Evolutionary conservation across 2,329 filamentous ascomycete species (phyloP), one percentile per base, ranked within the genome.

Genomic region (Aspergillus udagawae): DNA sequence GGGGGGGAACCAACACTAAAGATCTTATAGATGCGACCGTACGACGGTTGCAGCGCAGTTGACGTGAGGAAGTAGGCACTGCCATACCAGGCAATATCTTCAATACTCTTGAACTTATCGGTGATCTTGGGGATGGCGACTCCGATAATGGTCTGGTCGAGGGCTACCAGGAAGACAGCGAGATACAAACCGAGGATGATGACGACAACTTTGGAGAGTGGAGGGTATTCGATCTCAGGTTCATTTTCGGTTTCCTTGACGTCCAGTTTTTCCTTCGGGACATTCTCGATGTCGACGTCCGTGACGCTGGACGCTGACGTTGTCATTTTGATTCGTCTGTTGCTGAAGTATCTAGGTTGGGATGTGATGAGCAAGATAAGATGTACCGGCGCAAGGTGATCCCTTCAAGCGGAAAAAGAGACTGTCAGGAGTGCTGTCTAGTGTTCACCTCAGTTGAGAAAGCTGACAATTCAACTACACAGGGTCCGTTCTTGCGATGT

Each of bases 71-170:
- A 57, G 38, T 67, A 71, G 17, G 83, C 79, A 41, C 82, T 83
- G 4, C 82, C 83, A 67, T 87, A 87, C 85, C 85, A 87, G 52
- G 83, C 83, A 56, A 87, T 83, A 59, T 87, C 85, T 1, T 80
- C 79, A 2, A 65, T 54, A 9, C 58, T 54, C 20, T 66, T 59
- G 56, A 66, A 67, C 35, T 66, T 55, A 42, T 60, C 59, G 12
- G 65, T 63, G 28, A 67, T 67, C 47, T 55, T 38, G 17, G 65
- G 65, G n/a, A 67, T 63, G n/a, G 65, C 65, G 1, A 63, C 63
- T 2, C 63, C 57, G 10, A 67, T 60, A 35, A 67, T 67, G 9
- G 86, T 71, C 52, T 82, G 82, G 49, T 82, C 72, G 3, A 69
- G 59, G 0, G 65, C 66, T 8, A 68, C 65, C 32, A 69, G 55